Evolutionary conservation across 257 asterid genomes (phyloP).

Genomic region (Fraxinus pennsylvanica): DNA sequence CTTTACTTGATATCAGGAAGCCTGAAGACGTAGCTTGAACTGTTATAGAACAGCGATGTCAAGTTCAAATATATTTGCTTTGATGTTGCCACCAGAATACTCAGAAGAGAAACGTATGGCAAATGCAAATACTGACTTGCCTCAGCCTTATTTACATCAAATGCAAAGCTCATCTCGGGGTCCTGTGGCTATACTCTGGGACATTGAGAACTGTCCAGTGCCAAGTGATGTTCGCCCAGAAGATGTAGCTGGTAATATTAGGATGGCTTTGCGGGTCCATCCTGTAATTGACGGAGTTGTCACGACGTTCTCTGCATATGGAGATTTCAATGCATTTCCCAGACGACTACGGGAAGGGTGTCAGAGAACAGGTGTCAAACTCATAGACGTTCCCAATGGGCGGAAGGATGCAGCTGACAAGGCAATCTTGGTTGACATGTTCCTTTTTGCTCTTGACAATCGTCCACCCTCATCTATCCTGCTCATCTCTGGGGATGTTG

Average conservation of each 20-base stretch:
- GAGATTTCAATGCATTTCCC: conserved; percentile 82
- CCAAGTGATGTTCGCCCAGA: conserved; percentile 87
- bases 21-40: conserved; percentile 5
- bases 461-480: conserved; percentile 86
- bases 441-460: conserved; percentile 91
- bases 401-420: conserved; percentile 97
- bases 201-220: conserved; percentile 94
- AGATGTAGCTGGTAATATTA: conserved; percentile 82
- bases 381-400: conserved; percentile 85
- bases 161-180: conserved; percentile 39
- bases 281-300: conserved; percentile 76
- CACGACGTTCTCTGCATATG: conserved; percentile 77
- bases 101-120: conserved; percentile 35
- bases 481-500: conserved; percentile 97
- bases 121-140: conserved; percentile 32
- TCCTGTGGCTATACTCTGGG: conserved; percentile 88
- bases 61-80: conserved; percentile 35
- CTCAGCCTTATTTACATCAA: conserved; percentile 38
- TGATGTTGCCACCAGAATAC: conserved; percentile 34
- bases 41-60: conserved; percentile 39
- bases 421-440: conserved; percentile 93
- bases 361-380: conserved; percentile 93
- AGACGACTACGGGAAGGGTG: conserved; percentile 89
- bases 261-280: conserved; percentile 79
- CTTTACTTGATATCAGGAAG: conserved; percentile 30